Percentiles rank a stretch among this genome's conserved stretches.
Conservation (phyloP, 345 rosid species). For the Gossypium rotundifolium region DNA sequence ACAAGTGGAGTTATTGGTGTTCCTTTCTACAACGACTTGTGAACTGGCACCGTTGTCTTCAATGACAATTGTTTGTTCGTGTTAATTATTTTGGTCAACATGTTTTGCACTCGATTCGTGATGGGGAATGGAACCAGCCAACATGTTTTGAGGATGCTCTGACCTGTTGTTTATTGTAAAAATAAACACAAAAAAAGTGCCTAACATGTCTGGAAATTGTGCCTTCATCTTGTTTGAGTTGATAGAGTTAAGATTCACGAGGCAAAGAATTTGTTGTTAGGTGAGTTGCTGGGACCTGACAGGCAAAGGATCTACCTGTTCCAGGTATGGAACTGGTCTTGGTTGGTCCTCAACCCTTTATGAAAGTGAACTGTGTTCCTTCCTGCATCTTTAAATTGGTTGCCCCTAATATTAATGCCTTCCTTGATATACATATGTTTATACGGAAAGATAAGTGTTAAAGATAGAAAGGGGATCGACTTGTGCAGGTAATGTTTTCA, state of each 20-base stretch:
- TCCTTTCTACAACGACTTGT: not conserved
- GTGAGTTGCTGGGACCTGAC: not conserved
- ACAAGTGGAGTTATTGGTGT: not conserved
- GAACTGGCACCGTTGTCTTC: not conserved
- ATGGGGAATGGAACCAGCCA: too few species aligned
- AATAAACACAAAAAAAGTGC: too few species aligned
- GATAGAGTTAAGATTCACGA: not conserved
- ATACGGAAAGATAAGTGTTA: too few species aligned
- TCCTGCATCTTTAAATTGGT: not conserved
- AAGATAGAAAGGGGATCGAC: too few species aligned
- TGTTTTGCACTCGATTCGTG: too few species aligned
- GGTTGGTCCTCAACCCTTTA: not conserved
- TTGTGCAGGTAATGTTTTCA: too few species aligned
- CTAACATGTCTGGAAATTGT: too few species aligned
- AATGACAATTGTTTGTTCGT: not conserved
- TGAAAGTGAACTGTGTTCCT: not conserved
- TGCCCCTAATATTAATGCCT: not conserved
- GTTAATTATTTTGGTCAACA: not conserved
- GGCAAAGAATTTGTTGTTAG: not conserved
- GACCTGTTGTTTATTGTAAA: too few species aligned
- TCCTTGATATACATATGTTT: not conserved
- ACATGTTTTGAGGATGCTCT: too few species aligned
- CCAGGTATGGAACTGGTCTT: not conserved
- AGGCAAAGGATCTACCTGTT: too few species aligned
- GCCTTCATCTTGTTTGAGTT: not conserved